phyloP scores from a whole-genome alignment of 2,329 filamentous ascomycete genomes.

The Amesomyces nigricolor region DNA sequence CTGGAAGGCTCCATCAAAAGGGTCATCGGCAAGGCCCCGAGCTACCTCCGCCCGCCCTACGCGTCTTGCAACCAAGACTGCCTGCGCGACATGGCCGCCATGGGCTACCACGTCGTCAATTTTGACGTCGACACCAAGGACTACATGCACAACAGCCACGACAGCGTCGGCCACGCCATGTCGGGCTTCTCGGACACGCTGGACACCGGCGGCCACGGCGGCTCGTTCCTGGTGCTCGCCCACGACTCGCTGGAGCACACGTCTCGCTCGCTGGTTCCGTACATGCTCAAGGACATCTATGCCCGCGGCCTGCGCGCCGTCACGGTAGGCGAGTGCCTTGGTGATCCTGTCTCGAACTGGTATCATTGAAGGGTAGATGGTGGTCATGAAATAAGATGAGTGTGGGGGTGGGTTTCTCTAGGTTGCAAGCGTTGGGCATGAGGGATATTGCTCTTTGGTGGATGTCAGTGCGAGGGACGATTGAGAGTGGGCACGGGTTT shows the following conservation, averaged over 20 bases:
- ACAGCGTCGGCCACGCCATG: constrained; percentile 39
- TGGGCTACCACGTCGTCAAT: constrained; percentile 43
- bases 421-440: not conserved
- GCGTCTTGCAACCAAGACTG: constrained; percentile 25
- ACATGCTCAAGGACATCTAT: constrained; percentile 39
- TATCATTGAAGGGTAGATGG: constrained; percentile 12
- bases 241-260: constrained; percentile 38
- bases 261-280: constrained; percentile 31
- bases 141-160: constrained; percentile 38
- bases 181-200: constrained; percentile 39
- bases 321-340: constrained; percentile 53
- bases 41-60: constrained; percentile 35
- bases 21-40: constrained; percentile 33
- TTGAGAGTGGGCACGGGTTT: too few relatives aligned
- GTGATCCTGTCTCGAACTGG: constrained; percentile 36
- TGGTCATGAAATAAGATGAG: not conserved
- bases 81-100: constrained; percentile 18
- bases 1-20: constrained; percentile 30
- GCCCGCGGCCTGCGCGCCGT: constrained; percentile 42
- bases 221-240: constrained; percentile 41
- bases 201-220: constrained; percentile 20
- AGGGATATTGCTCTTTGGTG: not conserved
- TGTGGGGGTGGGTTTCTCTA: not conserved
- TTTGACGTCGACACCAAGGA: constrained; percentile 48
- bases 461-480: too few relatives aligned